Percentiles rank a stretch among this genome's conserved stretches.
phyloP scores from a whole-genome alignment of 176 grass and related monocot genomes.

The Urochloa ruziziensis region DNA sequence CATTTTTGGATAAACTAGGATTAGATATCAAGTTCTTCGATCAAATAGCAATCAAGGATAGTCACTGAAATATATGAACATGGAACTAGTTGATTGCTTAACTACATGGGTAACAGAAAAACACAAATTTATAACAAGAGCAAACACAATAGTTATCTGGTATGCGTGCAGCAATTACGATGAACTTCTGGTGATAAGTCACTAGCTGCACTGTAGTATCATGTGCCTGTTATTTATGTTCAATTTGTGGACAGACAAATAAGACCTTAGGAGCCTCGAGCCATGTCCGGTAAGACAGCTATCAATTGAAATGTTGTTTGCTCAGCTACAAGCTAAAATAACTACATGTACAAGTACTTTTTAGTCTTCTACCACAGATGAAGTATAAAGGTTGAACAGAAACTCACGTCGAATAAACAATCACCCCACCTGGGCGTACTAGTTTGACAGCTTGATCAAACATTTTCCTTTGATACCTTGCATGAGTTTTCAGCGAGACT shows the following conservation, averaged over 20 bases:
- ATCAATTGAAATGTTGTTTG: not conserved
- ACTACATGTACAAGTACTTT: not conserved
- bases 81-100: not conserved
- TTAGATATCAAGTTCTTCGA: conserved; percentile 10
- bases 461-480: conserved; percentile 82
- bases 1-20: not conserved
- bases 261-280: not conserved
- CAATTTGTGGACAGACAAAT: not conserved
- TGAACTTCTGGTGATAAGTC: not conserved
- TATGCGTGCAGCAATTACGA: conserved; percentile 1
- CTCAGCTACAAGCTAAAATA: conserved; percentile 9
- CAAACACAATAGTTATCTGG: not conserved
- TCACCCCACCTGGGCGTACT: conserved; percentile 80
- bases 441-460: conserved; percentile 93
- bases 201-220: not conserved
- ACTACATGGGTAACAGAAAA: conserved; percentile 1
- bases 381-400: conserved; percentile 30
- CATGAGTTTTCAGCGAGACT: conserved; percentile 78
- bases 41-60: not conserved
- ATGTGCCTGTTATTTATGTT: not conserved
- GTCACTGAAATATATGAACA: not conserved
- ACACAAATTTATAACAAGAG: not conserved
- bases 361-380: not conserved
- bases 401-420: conserved; percentile 97
- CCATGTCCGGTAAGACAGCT: not conserved